phyloP scores from a whole-genome alignment of 2,329 filamentous ascomycete species.

The Epichloe gansuensis region DNA sequence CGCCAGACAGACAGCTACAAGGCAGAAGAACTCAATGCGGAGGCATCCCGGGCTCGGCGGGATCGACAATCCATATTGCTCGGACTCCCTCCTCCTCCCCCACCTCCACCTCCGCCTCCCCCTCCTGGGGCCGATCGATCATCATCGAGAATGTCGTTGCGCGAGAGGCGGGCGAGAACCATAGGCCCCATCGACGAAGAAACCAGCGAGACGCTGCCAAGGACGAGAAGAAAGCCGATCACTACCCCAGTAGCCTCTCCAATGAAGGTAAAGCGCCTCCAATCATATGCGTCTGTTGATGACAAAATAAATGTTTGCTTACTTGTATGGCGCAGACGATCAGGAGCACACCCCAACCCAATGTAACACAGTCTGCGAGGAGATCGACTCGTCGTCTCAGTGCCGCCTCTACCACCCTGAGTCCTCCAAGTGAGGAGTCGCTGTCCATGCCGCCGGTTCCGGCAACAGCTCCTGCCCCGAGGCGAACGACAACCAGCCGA shows the following conservation, averaged over 20 bases:
- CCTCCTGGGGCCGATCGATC: conserved; percentile 25
- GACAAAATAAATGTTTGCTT: background rate
- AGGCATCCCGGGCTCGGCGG: conserved; percentile 47
- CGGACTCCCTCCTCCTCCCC: conserved; percentile 12
- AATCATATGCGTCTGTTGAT: background rate
- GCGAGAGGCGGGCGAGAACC: conserved; percentile 53
- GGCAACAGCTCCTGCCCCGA: conserved; percentile 2
- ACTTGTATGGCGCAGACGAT: conserved; percentile 16
- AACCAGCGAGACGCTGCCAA: conserved; percentile 13
- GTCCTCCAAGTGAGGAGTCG: conserved; percentile 10
- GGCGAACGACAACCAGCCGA: conserved; percentile 23
- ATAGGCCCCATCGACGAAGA: conserved; percentile 40
- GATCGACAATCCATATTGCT: conserved; percentile 48
- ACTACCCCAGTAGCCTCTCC: conserved; percentile 27
- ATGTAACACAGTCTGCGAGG: conserved; percentile 16
- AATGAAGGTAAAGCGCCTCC: conserved; percentile 15
- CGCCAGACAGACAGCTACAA: conserved; percentile 65
- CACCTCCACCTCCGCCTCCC: conserved; percentile 1
- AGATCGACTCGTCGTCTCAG: conserved; percentile 36
- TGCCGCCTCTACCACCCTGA: conserved; percentile 27
- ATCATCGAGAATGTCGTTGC: conserved; percentile 55
- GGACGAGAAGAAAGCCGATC: conserved; percentile 49
- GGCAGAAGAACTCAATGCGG: conserved; percentile 64
- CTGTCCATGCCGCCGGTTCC: background rate
- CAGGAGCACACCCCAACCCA: conserved; percentile 18